Percentiles rank a stretch among this genome's conserved stretches.
phyloP scores from a whole-genome alignment of 306 rosid species.

The Rosa rugosa region DNA sequence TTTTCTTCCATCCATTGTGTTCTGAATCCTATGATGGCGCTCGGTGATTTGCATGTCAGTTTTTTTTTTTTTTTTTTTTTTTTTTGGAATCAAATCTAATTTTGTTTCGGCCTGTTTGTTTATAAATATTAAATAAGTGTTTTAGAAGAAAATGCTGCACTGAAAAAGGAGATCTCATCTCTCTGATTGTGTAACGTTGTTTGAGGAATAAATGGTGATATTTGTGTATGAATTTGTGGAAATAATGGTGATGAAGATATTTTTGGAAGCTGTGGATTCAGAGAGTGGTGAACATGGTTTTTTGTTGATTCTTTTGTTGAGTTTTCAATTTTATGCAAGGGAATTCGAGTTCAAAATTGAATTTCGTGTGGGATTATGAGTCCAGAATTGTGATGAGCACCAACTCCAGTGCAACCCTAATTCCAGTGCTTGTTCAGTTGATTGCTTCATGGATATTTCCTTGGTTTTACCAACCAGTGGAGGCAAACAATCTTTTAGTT shows the following conservation, averaged over 20 bases:
- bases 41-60: conserved; percentile 18
- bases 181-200: background rate
- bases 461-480: background rate
- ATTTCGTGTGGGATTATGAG: background rate
- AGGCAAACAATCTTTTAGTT: background rate
- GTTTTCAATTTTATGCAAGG: background rate
- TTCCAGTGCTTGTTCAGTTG: background rate
- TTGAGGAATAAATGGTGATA: background rate
- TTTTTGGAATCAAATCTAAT: background rate
- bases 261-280: background rate
- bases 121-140: too few species aligned
- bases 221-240: background rate
- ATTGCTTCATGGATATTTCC: conserved; percentile 1
- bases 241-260: background rate
- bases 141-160: background rate
- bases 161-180: conserved; percentile 2
- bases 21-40: background rate
- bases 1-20: background rate
- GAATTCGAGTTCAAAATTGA: conserved; percentile 2
- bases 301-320: background rate
- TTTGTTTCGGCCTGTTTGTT: background rate
- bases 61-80: background rate
- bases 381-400: background rate
- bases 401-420: too few species aligned
- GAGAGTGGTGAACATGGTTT: background rate